Evolutionary conservation across 345 rosid species (phyloP), one percentile per base, ranked within the genome.

Genomic region (Bruguiera parviflora): DNA sequence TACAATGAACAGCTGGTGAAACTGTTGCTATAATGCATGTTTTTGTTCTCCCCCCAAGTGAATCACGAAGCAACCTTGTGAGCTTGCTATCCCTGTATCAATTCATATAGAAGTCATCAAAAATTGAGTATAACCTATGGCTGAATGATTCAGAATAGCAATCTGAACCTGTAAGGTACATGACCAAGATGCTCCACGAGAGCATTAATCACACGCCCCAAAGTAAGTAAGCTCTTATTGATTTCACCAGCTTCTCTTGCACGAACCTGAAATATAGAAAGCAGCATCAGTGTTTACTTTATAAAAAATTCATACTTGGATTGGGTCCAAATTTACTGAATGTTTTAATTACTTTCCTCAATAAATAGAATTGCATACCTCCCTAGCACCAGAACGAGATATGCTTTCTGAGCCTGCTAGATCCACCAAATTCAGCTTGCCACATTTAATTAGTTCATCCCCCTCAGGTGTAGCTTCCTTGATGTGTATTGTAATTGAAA

Each of bases 181-280:
- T 96, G 99, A 25, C 97, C 99, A 68, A 96, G 96, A 82, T 96
- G 99, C 83, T 96, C 99, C 56, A 96, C 99, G 71, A 96, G 91
- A 64, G 99, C 99, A 85, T 85, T 96, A 63, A 96, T 96, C 15
- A 96, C 99, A 69, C 99, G 82, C 43, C 99, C 99, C 72, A 96
- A 68, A 57, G 99, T 96, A 63, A 96, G 97, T 70, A 96, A 87
- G 80, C 99, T 92, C 80, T 96, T 96, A 79, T 96, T 96, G 67
- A 96, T 96, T 81, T 96, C 99, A 81, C 99, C 99, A 57, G 99
- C 99, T 80, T 96, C 99, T 75, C 98, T 90, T 46, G 99, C 99
- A 66, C 99, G 98, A 28, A 98, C 96, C 99, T 96, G 28, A 46
- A 22, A 47, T 9, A 58, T 21, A 32, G 76, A 2, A 32, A 73